Evolutionary conservation across 2,329 filamentous ascomycete genomes (phyloP).

Genomic region (Thermothelomyces thermophilus): DNA sequence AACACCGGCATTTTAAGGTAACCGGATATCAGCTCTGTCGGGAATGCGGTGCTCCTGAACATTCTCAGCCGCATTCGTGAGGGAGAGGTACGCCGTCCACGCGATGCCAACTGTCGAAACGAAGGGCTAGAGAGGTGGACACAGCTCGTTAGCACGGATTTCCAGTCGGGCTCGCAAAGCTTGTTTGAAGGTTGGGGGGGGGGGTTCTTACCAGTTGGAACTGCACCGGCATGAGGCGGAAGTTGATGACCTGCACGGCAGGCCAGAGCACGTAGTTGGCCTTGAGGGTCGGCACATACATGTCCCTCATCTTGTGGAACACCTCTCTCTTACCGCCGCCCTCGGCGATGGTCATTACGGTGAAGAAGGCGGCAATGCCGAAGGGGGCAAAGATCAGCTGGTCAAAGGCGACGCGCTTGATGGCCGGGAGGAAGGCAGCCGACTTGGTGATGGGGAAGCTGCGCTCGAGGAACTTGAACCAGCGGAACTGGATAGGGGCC

Average conservation of each 20-base stretch:
- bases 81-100: constrained; percentile 93
- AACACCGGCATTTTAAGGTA: constrained; percentile 22
- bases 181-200: too few relatives aligned
- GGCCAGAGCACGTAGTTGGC: constrained; percentile 96
- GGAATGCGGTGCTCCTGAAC: constrained; percentile 31
- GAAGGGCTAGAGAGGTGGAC: constrained; percentile 57
- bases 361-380: constrained; percentile 83
- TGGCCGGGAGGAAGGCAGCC: constrained; percentile 64
- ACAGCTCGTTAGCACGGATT: constrained; percentile 14
- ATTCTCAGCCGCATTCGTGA: constrained; percentile 82
- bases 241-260: constrained; percentile 92
- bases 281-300: constrained; percentile 90
- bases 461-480: constrained; percentile 80
- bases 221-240: constrained; percentile 87
- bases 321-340: constrained; percentile 79
- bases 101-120: constrained; percentile 93
- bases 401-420: constrained; percentile 89
- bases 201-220: constrained; percentile 80
- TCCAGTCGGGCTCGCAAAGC: too few relatives aligned
- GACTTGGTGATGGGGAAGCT: constrained; percentile 80
- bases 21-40: constrained; percentile 31
- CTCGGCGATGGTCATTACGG: constrained; percentile 92
- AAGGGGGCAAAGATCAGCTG: constrained; percentile 90
- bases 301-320: constrained; percentile 78
- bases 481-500: constrained; percentile 91